Percentiles rank a stretch among this genome's conserved stretches.
Conservation (phyloP, 352 stramenopile genomes). For the Phytophthora rubi region DNA sequence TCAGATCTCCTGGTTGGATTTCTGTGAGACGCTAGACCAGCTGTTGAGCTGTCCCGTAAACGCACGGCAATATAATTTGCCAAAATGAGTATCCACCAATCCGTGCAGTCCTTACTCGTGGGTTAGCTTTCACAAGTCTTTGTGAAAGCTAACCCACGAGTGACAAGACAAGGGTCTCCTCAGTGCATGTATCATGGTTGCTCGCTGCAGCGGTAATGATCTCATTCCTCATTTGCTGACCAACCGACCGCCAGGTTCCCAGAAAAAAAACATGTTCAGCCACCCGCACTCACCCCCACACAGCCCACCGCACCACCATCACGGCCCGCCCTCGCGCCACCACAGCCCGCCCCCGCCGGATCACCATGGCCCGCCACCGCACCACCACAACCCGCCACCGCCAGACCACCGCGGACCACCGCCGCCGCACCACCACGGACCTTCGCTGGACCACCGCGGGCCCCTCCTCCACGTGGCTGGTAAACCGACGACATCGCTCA, state of each 20-base stretch:
- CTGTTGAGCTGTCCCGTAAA: no score
- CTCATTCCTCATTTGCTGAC: conserved; percentile 24
- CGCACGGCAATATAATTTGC: no score
- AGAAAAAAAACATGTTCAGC: conserved; percentile 23
- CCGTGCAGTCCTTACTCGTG: no score
- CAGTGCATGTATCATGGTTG: no score
- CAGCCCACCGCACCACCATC: conserved; percentile 23
- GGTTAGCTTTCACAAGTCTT: no score
- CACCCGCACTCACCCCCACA: conserved; percentile 20
- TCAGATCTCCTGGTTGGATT: no score
- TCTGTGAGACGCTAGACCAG: no score
- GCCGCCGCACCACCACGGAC: conserved; percentile 11
- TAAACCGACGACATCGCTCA: background rate
- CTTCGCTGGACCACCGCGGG: conserved; percentile 11
- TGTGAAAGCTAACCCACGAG: no score
- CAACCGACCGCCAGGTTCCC: background rate
- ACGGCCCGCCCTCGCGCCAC: conserved; percentile 10
- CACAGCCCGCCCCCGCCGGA: conserved; percentile 18
- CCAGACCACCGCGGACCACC: conserved; percentile 13
- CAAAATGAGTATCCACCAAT: no score
- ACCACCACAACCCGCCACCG: conserved; percentile 15
- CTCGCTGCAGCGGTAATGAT: no score
- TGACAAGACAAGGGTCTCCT: no score
- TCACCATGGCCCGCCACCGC: conserved; percentile 17
- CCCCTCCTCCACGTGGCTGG: conserved; percentile 22